Evolutionary conservation across 306 rosid genomes (phyloP), one percentile per base, ranked within the genome.

Genomic region (Corylus heterophylla): DNA sequence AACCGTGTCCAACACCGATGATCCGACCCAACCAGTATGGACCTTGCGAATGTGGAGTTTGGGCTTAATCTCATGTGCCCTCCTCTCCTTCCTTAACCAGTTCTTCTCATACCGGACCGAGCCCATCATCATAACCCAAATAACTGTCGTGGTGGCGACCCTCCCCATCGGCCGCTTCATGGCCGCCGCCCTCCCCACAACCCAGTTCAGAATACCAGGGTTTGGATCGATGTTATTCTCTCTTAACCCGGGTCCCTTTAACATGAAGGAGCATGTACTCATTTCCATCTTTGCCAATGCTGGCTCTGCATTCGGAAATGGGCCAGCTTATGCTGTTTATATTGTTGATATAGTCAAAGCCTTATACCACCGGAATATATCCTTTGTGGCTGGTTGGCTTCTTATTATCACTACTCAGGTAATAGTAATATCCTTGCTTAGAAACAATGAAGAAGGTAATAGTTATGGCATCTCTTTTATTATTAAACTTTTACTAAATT

Each of bases 41-140:
- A 93, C 98, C 8, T 93, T 93, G 80, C 89, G 95, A 0, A 93
- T 93, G 97, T 93, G 98, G 98, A 67, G 80, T 39, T 49, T 91
- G 2, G 97, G 98, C 0, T 71, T 91, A 0, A 8, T 89, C 84
- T 93, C 93, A 0, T 93, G 95, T 49, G 74, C 84, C 18, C 85
- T 90, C 42, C 69, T 91, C 42, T 90, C 98, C 7, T 93, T 91
- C 75, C 91, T 93, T 29, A 91, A 93, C 85, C 93, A 90, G 49
- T 93, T 93, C 88, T 93, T 93, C 87, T 78, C 92, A 0, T 90
- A 90, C 88, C 85, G 93, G 1, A 93, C 83, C 0, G 90, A 91
- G 71, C 97, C 97, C 0, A 87, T 93, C 37, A 48, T 88, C 62
- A 78, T 93, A 9, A 81, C 92, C 8, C 89, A 87, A 39, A 89